These are phyloP conservation scores for Colletotrichum sp. DNA, from an alignment of 2,329 filamentous ascomycete genomes.

Conservation along the genomic window DNA sequence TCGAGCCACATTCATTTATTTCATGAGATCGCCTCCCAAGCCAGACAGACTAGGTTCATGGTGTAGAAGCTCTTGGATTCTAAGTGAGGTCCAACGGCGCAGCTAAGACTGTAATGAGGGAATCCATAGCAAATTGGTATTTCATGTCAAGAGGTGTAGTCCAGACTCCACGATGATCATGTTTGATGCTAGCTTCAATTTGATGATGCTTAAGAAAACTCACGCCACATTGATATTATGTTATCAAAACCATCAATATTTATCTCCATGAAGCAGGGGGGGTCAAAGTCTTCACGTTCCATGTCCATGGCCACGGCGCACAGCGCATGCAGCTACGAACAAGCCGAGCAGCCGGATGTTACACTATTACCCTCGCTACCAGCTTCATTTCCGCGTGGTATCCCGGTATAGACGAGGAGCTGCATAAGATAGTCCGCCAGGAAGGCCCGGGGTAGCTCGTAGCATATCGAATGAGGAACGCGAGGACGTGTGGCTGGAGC, in stretches of 20 bases:
- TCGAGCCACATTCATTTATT: neutral
- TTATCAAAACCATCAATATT: neutral
- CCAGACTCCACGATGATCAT: neutral
- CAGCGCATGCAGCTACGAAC: neutral
- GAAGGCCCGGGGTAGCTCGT: neutral
- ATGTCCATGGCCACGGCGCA: neutral
- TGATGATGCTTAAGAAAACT: neutral
- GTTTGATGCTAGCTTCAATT: neutral
- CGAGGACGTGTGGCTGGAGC: neutral
- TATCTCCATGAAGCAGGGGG: neutral
- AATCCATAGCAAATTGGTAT: neutral
- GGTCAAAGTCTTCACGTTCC: neutral
- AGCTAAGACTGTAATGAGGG: neutral
- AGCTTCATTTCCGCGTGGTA: neutral
- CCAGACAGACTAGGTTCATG: neutral
- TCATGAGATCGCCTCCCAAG: fast-evolving
- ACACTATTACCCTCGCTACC: neutral
- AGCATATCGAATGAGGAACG: neutral
- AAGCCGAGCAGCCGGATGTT: neutral
- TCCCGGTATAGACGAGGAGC: neutral
- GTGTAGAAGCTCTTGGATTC: neutral
- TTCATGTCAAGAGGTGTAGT: neutral
- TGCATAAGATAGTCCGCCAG: neutral
- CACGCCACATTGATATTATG: neutral
- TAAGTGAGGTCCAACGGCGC: fast-evolving